These are phyloP conservation scores for Neodidymelliopsis sp. DNA, from an alignment of 2,329 filamentous ascomycete species.

Conservation along the genomic window DNA sequence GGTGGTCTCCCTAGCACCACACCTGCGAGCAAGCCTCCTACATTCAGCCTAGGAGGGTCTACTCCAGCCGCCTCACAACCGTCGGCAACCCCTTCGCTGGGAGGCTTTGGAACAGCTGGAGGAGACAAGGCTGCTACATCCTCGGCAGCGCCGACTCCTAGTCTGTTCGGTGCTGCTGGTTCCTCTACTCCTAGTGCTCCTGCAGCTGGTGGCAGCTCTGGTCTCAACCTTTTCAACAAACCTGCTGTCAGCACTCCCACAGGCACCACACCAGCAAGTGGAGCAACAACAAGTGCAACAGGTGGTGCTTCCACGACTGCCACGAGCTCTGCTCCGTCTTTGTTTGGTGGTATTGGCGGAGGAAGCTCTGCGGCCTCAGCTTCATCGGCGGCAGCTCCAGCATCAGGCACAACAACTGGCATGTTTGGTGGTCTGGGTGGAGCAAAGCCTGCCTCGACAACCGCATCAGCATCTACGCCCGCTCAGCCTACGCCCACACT, in stretches of 20 bases:
- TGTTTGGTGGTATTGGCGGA: slow-evolving; percentile 29
- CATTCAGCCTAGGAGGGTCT: slow-evolving; percentile 36
- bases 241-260: slow-evolving; percentile 23
- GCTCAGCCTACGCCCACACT: slow-evolving; percentile 23
- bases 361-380: slow-evolving; percentile 27
- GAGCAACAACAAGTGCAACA: slow-evolving; percentile 29
- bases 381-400: slow-evolving; percentile 26
- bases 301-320: slow-evolving; percentile 25
- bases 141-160: slow-evolving; percentile 29
- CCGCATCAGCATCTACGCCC: slow-evolving; percentile 30
- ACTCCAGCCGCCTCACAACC: slow-evolving; percentile 36
- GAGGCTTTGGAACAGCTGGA: slow-evolving; percentile 31
- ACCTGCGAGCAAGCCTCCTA: slow-evolving; percentile 38
- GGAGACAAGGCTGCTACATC: slow-evolving; percentile 29
- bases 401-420: slow-evolving; percentile 20
- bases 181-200: slow-evolving; percentile 18
- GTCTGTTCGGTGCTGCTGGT: slow-evolving; percentile 30
- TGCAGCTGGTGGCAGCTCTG: slow-evolving; percentile 24
- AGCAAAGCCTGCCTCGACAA: slow-evolving; percentile 27
- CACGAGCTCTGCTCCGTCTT: slow-evolving; percentile 25
- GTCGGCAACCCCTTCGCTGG: slow-evolving; percentile 20
- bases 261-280: slow-evolving; percentile 28
- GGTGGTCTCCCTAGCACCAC: slow-evolving; percentile 41
- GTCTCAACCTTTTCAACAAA: slow-evolving; percentile 25
- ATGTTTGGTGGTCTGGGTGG: slow-evolving; percentile 26